phyloP scores from a whole-genome alignment of 768 basidiomycete species.

The Macrolepiota fuliginosa region DNA sequence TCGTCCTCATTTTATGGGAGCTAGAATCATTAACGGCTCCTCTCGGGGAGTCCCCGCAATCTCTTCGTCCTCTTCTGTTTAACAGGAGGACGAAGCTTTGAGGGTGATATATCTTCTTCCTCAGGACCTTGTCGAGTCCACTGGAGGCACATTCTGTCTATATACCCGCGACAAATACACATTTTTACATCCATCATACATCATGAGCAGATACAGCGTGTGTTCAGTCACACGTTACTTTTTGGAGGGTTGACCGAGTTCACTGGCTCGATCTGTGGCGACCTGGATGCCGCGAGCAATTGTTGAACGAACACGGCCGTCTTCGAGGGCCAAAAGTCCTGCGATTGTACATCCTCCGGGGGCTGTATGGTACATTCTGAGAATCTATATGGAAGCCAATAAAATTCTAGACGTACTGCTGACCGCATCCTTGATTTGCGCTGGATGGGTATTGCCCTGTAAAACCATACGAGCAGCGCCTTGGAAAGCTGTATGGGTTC shows the following conservation, averaged over 20 bases:
- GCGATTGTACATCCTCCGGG: slow-evolving; percentile 99
- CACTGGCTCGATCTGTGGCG: slow-evolving; percentile 86
- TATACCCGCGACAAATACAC: not conserved
- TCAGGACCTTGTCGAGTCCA: not conserved
- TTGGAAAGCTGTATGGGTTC: slow-evolving; percentile 69
- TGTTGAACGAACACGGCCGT: slow-evolving; percentile 89
- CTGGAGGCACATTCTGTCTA: not conserved
- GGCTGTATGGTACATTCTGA: slow-evolving; percentile 44
- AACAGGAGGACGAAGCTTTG: slow-evolving; percentile 19
- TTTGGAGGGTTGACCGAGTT: slow-evolving; percentile 71
- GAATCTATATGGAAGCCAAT: not conserved
- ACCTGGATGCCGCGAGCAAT: slow-evolving; percentile 94
- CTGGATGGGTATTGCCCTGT: slow-evolving; percentile 86
- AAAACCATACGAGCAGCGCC: slow-evolving; percentile 96
- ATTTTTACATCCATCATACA: not conserved
- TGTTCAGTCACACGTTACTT: slow-evolving; percentile 29
- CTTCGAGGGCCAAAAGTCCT: slow-evolving; percentile 92
- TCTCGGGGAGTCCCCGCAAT: slow-evolving; percentile 23
- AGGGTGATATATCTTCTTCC: slow-evolving; percentile 23
- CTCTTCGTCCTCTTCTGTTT: slow-evolving; percentile 20
- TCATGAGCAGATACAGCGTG: not conserved
- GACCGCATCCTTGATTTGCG: slow-evolving; percentile 95
- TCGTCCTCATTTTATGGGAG: slow-evolving; percentile 97
- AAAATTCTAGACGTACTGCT: slow-evolving; percentile 68
- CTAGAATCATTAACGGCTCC: slow-evolving; percentile 45